Base-by-base conservation (phyloP, 768 basidiomycete species). In the Tulasnella sp. region DNA sequence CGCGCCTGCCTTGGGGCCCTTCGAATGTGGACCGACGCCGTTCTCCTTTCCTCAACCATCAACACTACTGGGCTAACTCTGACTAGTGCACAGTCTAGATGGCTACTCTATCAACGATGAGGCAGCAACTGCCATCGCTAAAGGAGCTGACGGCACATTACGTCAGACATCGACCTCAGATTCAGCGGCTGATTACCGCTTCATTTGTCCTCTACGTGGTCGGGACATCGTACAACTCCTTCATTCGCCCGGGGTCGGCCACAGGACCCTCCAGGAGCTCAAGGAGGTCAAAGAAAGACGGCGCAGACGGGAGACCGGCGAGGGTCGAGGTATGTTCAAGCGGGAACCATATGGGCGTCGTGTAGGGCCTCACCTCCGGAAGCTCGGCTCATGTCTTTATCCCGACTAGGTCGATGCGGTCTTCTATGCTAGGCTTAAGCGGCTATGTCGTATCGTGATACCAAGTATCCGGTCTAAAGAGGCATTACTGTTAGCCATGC, bases 391-490 rank as follows among this genome's bases (percentile, higher is more conserved):
- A 34, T 41, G 40, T 44, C 34, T 24, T 6, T 42, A 4, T 3
- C 41, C 42, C 48, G 46, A 9, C 48, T 31, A 96, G 93, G 93
- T 97, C n/a, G 97, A 98, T 85, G 94, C 94, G 1, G 85, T 95
- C 28, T 99, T 99, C 87, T 97, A 96, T 84, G 89, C 92, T 81
- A 91, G 96, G 12, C 89, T 99, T 28, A 89, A 90, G 34, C 86
- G 86, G 42, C 92, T 99, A 75, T 88, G 98, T 50, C 89, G 91
- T 28, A 98, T 99, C 75, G 94, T 97, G 31, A 95, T 98, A 79
- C 97, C 97, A 4, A 89, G 93, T 64, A 85, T 95, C 79, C 91
- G 91, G 64, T 95, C 94, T 11, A 95, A 96, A 83, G 97, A 98
- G 85, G 95, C 96, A 0, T 86, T 94, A 77, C 90, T 99, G 75